Evolutionary conservation across 495 filamentous ascomycete genomes (phyloP).

Genomic region (Neurospora sp.): DNA sequence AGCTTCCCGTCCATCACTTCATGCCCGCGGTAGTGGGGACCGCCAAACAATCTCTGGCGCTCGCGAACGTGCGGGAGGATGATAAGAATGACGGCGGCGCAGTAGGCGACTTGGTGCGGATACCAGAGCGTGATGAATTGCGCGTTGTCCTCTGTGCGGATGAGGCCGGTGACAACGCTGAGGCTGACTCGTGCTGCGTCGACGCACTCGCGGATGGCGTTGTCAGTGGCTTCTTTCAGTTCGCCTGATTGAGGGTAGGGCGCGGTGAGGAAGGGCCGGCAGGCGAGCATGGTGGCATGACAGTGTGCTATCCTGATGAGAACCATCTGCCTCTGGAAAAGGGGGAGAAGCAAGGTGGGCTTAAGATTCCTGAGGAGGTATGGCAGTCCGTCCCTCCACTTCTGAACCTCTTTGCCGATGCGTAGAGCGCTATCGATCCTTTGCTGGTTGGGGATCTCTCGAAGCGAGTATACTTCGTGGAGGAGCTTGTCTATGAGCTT

Average conservation of each 20-base stretch:
- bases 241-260: constrained; percentile 9
- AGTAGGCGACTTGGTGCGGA: constrained; percentile 13
- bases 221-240: constrained; percentile 19
- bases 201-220: constrained; percentile 33
- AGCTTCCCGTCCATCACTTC: constrained; percentile 2
- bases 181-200: constrained; percentile 35
- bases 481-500: constrained; percentile 30
- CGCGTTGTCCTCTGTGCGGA: constrained; percentile 4
- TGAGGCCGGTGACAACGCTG: constrained; percentile 8
- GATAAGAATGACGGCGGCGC: constrained; percentile 2
- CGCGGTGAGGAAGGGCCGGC: constrained; percentile 40
- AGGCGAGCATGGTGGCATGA: constrained; percentile 46
- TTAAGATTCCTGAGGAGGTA: constrained; percentile 34
- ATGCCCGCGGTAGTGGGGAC: not conserved
- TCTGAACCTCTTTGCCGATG: constrained; percentile 27
- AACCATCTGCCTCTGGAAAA: constrained; percentile 44
- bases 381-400: constrained; percentile 30
- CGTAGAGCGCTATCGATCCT: constrained; percentile 28
- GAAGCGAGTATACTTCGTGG: constrained; percentile 40
- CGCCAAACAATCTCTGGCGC: constrained; percentile 3
- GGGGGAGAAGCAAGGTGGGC: constrained; percentile 33
- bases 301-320: constrained; percentile 44
- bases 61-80: constrained; percentile 13
- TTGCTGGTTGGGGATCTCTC: constrained; percentile 28
- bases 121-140: constrained; percentile 15